Evolutionary conservation across 306 rosid genomes (phyloP).

Genomic region (Dryas alaskensis): DNA sequence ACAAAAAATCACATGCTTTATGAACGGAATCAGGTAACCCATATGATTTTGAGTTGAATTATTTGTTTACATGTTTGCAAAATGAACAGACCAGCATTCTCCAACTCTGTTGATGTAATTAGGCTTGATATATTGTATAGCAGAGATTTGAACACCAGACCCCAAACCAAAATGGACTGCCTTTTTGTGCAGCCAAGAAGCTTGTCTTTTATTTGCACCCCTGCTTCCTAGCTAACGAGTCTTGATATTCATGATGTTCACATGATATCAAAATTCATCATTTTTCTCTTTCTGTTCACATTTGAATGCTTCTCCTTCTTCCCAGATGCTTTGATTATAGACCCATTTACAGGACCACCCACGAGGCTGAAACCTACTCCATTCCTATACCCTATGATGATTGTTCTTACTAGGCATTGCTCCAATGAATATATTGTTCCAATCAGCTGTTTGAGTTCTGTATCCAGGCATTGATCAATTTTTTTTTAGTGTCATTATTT

Average conservation of each 20-base stretch:
- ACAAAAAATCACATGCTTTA: slow-evolving; percentile 98
- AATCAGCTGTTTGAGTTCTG: background rate
- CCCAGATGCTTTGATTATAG: background rate
- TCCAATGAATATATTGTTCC: background rate
- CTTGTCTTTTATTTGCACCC: background rate
- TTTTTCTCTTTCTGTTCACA: background rate
- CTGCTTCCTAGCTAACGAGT: background rate
- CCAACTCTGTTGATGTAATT: slow-evolving; percentile 5
- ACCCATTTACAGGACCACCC: background rate
- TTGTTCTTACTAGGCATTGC: background rate
- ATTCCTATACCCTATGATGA: background rate
- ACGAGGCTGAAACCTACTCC: background rate
- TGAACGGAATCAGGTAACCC: slow-evolving; percentile 87
- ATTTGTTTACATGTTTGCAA: background rate
- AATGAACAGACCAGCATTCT: slow-evolving; percentile 6
- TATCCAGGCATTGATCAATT: background rate
- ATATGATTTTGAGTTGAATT: slow-evolving; percentile 19
- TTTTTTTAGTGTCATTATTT: background rate
- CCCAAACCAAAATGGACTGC: background rate
- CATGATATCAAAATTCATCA: background rate
- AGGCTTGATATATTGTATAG: background rate
- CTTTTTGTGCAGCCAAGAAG: background rate
- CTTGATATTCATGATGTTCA: background rate
- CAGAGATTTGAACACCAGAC: background rate
- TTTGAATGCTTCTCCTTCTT: slow-evolving; percentile 4